phyloP scores from a whole-genome alignment of 108 stramenopile species.

The Craspedostauros australis region DNA sequence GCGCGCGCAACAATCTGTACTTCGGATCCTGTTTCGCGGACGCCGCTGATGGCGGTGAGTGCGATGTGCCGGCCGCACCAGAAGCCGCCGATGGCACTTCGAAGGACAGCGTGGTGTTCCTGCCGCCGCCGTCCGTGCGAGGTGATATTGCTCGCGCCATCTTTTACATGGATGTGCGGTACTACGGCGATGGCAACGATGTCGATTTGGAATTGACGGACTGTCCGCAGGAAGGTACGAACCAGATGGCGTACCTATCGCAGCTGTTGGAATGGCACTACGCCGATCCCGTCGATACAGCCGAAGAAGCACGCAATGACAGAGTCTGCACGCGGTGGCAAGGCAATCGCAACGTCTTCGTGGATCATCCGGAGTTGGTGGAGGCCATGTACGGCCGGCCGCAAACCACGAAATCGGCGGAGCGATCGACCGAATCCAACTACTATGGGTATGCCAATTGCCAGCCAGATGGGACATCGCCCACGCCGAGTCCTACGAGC shows the following conservation, averaged over 20 bases:
- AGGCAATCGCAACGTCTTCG: conserved; percentile 80
- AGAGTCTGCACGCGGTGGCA: conserved; percentile 61
- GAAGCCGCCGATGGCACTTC: conserved; percentile 37
- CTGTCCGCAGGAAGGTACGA: conserved; percentile 2
- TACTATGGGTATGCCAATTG: background rate
- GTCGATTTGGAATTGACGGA: conserved; percentile 23
- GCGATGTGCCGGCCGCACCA: conserved; percentile 16
- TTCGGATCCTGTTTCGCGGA: conserved; percentile 38
- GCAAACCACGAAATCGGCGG: background rate
- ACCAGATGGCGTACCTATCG: conserved; percentile 40
- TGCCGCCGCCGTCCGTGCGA: conserved; percentile 42
- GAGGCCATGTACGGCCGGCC: conserved; percentile 11
- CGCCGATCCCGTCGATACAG: conserved; percentile 52
- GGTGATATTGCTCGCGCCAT: conserved; percentile 75
- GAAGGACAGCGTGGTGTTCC: conserved; percentile 26
- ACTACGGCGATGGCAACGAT: conserved; percentile 26
- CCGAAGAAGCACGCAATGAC: conserved; percentile 53
- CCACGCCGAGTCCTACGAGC: background rate
- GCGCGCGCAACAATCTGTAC: conserved; percentile 44
- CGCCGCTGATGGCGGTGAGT: background rate
- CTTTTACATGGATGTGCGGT: conserved; percentile 74
- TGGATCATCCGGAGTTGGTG: conserved; percentile 69
- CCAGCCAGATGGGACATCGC: background rate
- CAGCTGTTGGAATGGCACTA: conserved; percentile 65
- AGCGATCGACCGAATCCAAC: background rate